Conservation (phyloP, 495 filamentous ascomycete genomes). For the Tuber microsphaerosporum region DNA sequence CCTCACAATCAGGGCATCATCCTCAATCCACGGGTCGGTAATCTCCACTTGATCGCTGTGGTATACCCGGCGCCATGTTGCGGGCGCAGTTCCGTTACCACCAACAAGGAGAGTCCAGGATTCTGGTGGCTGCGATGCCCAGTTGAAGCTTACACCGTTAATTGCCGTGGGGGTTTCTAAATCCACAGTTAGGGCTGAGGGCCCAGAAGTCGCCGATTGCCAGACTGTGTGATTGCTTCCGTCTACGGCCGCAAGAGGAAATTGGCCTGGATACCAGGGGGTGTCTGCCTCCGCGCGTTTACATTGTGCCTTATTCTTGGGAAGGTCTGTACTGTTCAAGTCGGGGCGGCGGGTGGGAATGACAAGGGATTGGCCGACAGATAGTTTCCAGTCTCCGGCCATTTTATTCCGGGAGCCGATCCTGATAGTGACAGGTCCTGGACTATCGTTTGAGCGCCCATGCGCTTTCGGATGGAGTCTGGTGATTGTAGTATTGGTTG, state of each 20-base stretch:
- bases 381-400: slow-evolving; percentile 47
- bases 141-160: slow-evolving; percentile 57
- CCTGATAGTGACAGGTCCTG: slow-evolving; percentile 17
- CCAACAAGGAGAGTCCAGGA: slow-evolving; percentile 54
- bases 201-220: slow-evolving; percentile 55
- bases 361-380: slow-evolving; percentile 49
- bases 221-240: slow-evolving; percentile 64
- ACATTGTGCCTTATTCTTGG: slow-evolving; percentile 62
- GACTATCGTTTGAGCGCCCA: slow-evolving; percentile 6
- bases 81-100: slow-evolving; percentile 42
- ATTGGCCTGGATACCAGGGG: slow-evolving; percentile 58
- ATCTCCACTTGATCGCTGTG: slow-evolving; percentile 38
- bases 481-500: slow-evolving; percentile 34
- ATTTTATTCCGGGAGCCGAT: slow-evolving; percentile 31
- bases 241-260: slow-evolving; percentile 64
- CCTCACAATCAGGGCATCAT: slow-evolving; percentile 30
- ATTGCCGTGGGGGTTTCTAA: slow-evolving; percentile 45
- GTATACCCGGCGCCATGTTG: slow-evolving; percentile 34
- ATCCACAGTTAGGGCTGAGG: slow-evolving; percentile 49
- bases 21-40: slow-evolving; percentile 38
- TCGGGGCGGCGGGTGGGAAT: slow-evolving; percentile 53
- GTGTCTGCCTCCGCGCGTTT: slow-evolving; percentile 49
- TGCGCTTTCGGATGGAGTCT: slow-evolving; percentile 20
- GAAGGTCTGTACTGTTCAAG: slow-evolving; percentile 34
- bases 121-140: slow-evolving; percentile 56